Percentiles rank a stretch among this genome's conserved stretches.
Conservation (phyloP, 768 basidiomycete genomes). For the Mycena filopes region DNA sequence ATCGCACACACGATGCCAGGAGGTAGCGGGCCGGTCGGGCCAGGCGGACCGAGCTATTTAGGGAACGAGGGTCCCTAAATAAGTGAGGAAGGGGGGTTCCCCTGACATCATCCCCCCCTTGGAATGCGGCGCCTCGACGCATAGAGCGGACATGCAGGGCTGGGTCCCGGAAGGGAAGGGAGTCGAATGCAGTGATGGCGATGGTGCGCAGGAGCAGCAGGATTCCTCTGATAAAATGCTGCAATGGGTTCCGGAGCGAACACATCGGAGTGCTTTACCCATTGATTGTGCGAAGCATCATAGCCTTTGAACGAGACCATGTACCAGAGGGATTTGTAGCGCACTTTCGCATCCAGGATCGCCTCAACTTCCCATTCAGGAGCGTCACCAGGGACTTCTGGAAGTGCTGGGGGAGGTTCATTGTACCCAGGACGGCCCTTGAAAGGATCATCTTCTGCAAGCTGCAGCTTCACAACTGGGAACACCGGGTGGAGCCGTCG, state of each 20-base stretch:
- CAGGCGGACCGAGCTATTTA: too few relatives aligned
- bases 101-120: too few relatives aligned
- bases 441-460: constrained; percentile 7
- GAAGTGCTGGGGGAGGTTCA: constrained; percentile 24
- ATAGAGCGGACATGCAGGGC: too few relatives aligned
- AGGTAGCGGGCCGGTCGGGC: too few relatives aligned
- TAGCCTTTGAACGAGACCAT: not conserved
- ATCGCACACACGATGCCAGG: too few relatives aligned
- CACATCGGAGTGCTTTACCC: not conserved
- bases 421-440: constrained; percentile 4
- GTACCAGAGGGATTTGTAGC: not conserved
- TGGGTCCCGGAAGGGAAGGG: too few relatives aligned
- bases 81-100: not conserved
- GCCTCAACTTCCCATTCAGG: constrained; percentile 18
- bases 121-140: too few relatives aligned
- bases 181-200: too few relatives aligned
- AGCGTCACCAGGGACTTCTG: constrained; percentile 9
- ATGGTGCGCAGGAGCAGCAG: constrained; percentile 1
- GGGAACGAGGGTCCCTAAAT: too few relatives aligned
- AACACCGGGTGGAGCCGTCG: constrained; percentile 2
- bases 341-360: not conserved
- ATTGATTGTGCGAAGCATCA: not conserved
- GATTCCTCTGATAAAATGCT: constrained; percentile 3
- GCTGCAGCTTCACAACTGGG: too few relatives aligned
- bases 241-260: constrained; percentile 6